Conservation (phyloP, 306 rosid genomes). For the Corylus avellana region DNA sequence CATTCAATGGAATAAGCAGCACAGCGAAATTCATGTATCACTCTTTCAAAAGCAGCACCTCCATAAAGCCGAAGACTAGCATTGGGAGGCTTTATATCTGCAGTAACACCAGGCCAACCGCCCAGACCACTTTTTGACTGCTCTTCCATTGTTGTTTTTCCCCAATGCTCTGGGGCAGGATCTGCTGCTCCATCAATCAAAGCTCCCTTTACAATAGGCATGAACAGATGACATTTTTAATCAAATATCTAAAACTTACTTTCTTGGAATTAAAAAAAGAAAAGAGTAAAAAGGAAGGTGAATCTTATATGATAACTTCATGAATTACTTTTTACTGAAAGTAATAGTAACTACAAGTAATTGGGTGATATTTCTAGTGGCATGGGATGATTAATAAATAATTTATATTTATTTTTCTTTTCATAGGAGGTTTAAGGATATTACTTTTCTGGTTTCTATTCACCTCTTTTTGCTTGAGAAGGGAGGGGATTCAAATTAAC, state of each 20-base stretch:
- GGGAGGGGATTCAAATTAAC: neutral
- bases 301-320: neutral
- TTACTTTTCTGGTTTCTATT: neutral
- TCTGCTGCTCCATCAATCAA: constrained; percentile 98
- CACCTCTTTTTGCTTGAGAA: neutral
- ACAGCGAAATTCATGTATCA: constrained; percentile 89
- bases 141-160: constrained; percentile 83
- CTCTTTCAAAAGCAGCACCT: constrained; percentile 99
- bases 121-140: constrained; percentile 79
- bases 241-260: neutral
- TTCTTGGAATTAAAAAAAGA: neutral
- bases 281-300: neutral
- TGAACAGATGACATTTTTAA: constrained; percentile 7
- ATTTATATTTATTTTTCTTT: neutral
- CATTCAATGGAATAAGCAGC: constrained; percentile 96
- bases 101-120: constrained; percentile 84
- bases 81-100: constrained; percentile 79
- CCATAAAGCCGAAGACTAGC: constrained; percentile 90
- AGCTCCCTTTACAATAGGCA: constrained; percentile 55
- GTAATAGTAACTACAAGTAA: neutral
- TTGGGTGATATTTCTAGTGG: neutral
- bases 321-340: neutral
- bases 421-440: neutral
- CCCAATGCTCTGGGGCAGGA: constrained; percentile 99
- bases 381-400: neutral